These are phyloP conservation scores for Chrysosporium queenslandicum DNA, from an alignment of 2,329 filamentous ascomycete species.

Conservation along the genomic window DNA sequence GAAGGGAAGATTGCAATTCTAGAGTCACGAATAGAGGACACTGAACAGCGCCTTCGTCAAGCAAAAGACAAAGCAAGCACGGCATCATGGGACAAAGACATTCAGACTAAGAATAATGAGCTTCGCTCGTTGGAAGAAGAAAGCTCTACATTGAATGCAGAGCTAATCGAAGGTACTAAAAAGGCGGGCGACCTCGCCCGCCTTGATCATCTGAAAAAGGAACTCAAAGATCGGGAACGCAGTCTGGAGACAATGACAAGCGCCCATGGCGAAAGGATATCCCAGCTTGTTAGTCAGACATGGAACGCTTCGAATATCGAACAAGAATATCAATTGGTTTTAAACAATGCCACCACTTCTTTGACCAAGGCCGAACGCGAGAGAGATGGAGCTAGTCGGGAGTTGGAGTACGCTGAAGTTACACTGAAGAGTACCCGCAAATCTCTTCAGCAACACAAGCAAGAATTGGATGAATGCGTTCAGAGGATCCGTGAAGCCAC, in stretches of 20 bases:
- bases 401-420: constrained; percentile 67
- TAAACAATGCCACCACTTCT: constrained; percentile 48
- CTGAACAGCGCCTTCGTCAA: constrained; percentile 52
- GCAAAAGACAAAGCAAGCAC: constrained; percentile 54
- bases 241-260: constrained; percentile 67
- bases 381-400: constrained; percentile 60
- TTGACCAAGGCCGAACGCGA: constrained; percentile 57
- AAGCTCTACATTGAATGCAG: constrained; percentile 61
- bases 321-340: constrained; percentile 53
- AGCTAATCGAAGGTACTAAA: constrained; percentile 72
- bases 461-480: constrained; percentile 54
- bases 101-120: constrained; percentile 55
- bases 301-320: constrained; percentile 67
- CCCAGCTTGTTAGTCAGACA: constrained; percentile 50
- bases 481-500: constrained; percentile 51
- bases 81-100: constrained; percentile 59
- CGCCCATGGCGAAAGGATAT: constrained; percentile 63
- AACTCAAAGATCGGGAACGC: constrained; percentile 61
- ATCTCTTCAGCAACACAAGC: constrained; percentile 53
- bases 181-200: constrained; percentile 73
- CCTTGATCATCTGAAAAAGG: constrained; percentile 72
- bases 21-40: constrained; percentile 61
- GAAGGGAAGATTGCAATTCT: constrained; percentile 73
- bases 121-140: constrained; percentile 62
- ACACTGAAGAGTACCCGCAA: constrained; percentile 56